Evolutionary conservation across 306 rosid genomes (phyloP), one percentile per base, ranked within the genome.

Genomic region (Quercus gilva): DNA sequence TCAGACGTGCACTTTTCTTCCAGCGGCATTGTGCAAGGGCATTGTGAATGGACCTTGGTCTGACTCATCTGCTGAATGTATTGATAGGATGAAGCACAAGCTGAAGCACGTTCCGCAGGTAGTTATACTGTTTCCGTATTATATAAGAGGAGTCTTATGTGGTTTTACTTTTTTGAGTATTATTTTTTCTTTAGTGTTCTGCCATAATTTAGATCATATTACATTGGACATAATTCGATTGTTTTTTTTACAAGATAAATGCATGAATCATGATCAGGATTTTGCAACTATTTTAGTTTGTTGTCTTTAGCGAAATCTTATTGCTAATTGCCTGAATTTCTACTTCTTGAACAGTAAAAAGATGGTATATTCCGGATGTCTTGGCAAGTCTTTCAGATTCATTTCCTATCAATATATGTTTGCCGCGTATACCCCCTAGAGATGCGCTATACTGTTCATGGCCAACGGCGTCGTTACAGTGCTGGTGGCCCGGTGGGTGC

Each of bases 21-120:
- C 31, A 95, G 98, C 77, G 25, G 25, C 25, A 23, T 23, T 23
- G 25, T 23, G 25, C 25, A 23, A 23, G 25, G 99, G 99, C 86
- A 95, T 95, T 82, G 99, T 95, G 99, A 95, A 93, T 85, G 99
- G 99, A 72, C 98, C 97, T 49, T 95, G 99, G 99, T 90, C 99
- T n/a, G 99, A 95, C 87, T 81, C 91, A 45, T 95, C 98, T 1
- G 87, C 92, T 52, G 98, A 93, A 78, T 95, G 99, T 98, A 89
- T 94, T 18, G 99, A 95, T 82, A 89, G 98, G 88, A 90, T 93
- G 91, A 93, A 90, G 87, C 97, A 95, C 89, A 95, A 95, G 84
- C 90, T 95, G 79, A 95, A 93, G 87, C 96, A 89, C 84, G 81
- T 23, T 23, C 25, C 25, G 25, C 25, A 23, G 25, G 25, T 23